Conservation (phyloP, 768 basidiomycete genomes). For the Podaxis sp. region DNA sequence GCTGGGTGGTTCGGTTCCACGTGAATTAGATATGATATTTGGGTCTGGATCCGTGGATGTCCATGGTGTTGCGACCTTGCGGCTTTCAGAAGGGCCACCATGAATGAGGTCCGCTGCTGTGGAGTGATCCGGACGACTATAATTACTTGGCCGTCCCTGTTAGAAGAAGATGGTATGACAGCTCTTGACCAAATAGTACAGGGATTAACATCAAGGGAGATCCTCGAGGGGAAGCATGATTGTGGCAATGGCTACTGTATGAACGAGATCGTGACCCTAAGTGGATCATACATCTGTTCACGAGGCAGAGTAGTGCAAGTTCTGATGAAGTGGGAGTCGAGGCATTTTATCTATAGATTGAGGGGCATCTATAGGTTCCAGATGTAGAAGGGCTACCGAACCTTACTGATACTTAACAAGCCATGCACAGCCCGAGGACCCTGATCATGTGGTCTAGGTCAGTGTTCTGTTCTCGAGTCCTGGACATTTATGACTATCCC, state of each 20-base stretch:
- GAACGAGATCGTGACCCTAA: background rate
- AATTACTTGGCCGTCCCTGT: background rate
- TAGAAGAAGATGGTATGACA: background rate
- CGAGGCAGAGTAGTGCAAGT: background rate
- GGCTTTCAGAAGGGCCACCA: background rate
- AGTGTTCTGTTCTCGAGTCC: background rate
- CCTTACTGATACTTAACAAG: background rate
- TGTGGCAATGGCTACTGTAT: background rate
- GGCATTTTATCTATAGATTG: background rate
- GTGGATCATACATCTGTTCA: background rate
- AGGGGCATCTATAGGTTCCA: background rate
- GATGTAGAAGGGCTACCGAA: background rate
- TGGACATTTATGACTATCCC: background rate
- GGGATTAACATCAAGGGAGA: background rate
- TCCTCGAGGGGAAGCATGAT: background rate
- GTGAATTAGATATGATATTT: background rate
- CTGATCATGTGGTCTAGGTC: background rate
- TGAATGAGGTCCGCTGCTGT: background rate
- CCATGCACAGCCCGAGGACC: background rate
- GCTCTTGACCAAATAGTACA: background rate
- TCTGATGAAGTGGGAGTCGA: background rate
- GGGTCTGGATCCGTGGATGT: background rate
- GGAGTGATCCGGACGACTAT: no score
- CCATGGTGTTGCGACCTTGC: background rate
- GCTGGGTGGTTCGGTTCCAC: background rate